Evolutionary conservation across 176 grass and related monocot genomes (phyloP).

Genomic region (Oryza coarctata): DNA sequence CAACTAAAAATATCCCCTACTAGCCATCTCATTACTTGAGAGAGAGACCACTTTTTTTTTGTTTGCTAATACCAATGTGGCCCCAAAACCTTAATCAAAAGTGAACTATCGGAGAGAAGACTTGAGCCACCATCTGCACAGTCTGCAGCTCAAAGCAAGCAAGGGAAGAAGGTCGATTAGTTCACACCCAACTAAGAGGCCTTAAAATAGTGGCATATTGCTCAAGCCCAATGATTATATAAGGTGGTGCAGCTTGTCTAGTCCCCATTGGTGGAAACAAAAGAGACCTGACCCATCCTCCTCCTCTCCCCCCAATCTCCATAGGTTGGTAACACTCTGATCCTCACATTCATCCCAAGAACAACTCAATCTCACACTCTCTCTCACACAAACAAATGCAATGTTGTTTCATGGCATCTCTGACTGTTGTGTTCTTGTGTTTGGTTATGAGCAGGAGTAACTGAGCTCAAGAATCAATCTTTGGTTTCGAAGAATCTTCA

Average conservation of each 20-base stretch:
- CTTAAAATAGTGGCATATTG: conserved; percentile 28
- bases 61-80: background rate
- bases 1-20: conserved; percentile 18
- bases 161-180: background rate
- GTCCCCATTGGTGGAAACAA: conserved; percentile 37
- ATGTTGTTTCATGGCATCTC: conserved; percentile 10
- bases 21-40: conserved; percentile 26
- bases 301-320: conserved; percentile 21
- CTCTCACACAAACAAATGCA: background rate
- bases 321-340: conserved; percentile 49
- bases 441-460: conserved; percentile 18
- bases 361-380: background rate
- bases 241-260: conserved; percentile 32
- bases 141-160: conserved; percentile 28
- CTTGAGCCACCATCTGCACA: conserved; percentile 61
- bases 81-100: conserved; percentile 29
- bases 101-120: background rate
- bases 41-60: background rate
- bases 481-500: conserved; percentile 6
- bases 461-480: conserved; percentile 8
- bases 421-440: background rate
- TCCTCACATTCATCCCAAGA: background rate
- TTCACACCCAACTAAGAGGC: conserved; percentile 50
- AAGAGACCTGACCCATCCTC: conserved; percentile 34
- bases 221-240: conserved; percentile 32